Evolutionary conservation across 768 basidiomycete species (phyloP).

Genomic region (Leccinum subtestaceum): DNA sequence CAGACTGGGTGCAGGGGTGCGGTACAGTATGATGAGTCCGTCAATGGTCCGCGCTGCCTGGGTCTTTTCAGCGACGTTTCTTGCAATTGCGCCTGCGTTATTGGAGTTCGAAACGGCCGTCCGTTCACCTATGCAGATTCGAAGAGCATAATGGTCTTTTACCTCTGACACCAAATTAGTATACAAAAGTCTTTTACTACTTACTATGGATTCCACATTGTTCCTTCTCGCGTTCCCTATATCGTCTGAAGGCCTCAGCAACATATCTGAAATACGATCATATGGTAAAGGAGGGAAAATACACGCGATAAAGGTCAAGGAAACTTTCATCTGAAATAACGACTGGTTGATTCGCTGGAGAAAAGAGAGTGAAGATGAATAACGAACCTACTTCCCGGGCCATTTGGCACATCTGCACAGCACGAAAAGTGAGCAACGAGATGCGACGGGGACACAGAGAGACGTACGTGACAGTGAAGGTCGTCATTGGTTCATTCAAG

Average conservation of each 20-base stretch:
- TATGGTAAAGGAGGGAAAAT: neutral
- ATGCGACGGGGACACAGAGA: neutral
- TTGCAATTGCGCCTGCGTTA: no score
- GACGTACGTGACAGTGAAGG: constrained; percentile 76
- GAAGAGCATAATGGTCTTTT: no score
- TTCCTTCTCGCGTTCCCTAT: no score
- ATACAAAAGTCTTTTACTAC: no score
- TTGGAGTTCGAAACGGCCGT: no score
- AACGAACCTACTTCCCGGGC: constrained; percentile 45
- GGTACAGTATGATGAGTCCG: neutral
- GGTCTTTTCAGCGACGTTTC: no score
- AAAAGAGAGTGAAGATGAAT: neutral
- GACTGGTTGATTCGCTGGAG: neutral
- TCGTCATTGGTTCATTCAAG: constrained; percentile 99
- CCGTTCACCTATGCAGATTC: no score
- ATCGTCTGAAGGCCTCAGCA: no score
- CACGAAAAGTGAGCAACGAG: neutral
- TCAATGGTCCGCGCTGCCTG: no score
- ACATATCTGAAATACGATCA: neutral
- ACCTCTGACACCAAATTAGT: no score
- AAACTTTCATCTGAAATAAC: constrained; percentile 54
- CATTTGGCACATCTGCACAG: constrained; percentile 58
- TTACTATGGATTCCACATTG: no score
- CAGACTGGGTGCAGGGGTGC: no score
- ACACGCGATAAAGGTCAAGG: constrained; percentile 35